Conservation (phyloP, 2,329 filamentous ascomycete species). For the Emergomyces pasteurianus region DNA sequence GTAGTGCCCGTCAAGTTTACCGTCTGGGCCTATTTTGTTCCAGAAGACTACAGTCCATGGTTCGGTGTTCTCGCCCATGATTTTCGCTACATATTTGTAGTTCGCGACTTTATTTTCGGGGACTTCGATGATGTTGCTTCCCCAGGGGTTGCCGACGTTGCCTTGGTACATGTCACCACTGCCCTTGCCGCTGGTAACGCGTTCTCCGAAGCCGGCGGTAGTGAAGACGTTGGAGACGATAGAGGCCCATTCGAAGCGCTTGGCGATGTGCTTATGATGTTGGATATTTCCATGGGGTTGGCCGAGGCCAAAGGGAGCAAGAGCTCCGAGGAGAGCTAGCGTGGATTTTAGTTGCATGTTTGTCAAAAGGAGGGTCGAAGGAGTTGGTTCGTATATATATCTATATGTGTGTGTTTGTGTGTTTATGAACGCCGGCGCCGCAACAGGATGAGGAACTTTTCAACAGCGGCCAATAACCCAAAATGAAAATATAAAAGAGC, state of each 20-base stretch:
- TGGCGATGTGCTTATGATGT: constrained; percentile 4
- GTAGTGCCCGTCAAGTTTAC: constrained; percentile 25
- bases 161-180: constrained; percentile 19
- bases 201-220: constrained; percentile 22
- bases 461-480: neutral
- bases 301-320: constrained; percentile 26
- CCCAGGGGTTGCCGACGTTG: constrained; percentile 27
- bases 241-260: constrained; percentile 15
- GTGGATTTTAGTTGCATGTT: constrained; percentile 31
- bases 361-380: neutral
- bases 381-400: neutral
- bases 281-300: constrained; percentile 19
- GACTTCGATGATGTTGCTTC: constrained; percentile 31
- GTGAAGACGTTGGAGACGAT: constrained; percentile 15
- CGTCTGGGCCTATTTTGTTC: constrained; percentile 27
- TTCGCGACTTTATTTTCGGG: constrained; percentile 18
- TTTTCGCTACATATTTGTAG: constrained; percentile 27
- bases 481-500: neutral
- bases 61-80: constrained; percentile 22
- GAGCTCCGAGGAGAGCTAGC: constrained; percentile 23
- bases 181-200: constrained; percentile 10
- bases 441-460: neutral
- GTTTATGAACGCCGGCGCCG: neutral
- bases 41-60: constrained; percentile 27
- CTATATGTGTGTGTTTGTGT: neutral